Base-by-base conservation (phyloP, 2,329 filamentous ascomycete genomes). In the Aspergillus texensis region DNA sequence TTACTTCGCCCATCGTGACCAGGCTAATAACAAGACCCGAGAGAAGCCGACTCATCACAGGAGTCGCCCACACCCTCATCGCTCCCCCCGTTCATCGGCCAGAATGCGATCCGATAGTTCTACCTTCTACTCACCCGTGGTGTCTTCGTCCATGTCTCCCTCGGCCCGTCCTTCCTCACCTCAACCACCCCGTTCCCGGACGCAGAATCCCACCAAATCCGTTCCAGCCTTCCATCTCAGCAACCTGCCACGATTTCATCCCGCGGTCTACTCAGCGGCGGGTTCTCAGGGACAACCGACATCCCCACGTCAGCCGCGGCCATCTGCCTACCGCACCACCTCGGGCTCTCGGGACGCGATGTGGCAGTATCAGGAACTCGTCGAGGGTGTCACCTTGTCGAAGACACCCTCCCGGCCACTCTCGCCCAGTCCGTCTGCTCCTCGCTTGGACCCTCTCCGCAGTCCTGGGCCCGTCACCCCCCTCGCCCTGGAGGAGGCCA, bases 401-500 rank as follows among this genome's bases (percentile, higher is more conserved):
- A 74, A 75, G 50, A 70, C 62, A 57, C 74, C 53, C 65, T 75
- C 63, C 67, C 72, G 53, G 64, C 69, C 55, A 60, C 68, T 63
- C 34, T 71, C 65, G 50, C 71, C 69, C 70, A 77, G 70, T 50
- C 81, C 80, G n/a, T 76, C 77, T 12, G 79, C 80, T 19, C 81
- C 81, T 9, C 77, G 80, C 6, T 68, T 83, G 19, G 79, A 81
- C 54, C 81, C 81, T 24, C 72, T 82, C 12, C 75, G 76, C 41
- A 83, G 80, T 58, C 80, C 81, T 1, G 81, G 80, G 2, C 79
- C 80, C 0, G 81, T 83, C 41, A 82, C 81, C 4, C 81, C 81
- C 14, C 69, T 83, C 55, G 77, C 73, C 1, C 72, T 83, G 10
- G 79, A 79, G 58, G 74, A 80, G 36, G 71, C 75, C 8, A 75